These are phyloP conservation scores for Tremella mesenterica DNA, from an alignment of 768 basidiomycete genomes.

Conservation along the genomic window DNA sequence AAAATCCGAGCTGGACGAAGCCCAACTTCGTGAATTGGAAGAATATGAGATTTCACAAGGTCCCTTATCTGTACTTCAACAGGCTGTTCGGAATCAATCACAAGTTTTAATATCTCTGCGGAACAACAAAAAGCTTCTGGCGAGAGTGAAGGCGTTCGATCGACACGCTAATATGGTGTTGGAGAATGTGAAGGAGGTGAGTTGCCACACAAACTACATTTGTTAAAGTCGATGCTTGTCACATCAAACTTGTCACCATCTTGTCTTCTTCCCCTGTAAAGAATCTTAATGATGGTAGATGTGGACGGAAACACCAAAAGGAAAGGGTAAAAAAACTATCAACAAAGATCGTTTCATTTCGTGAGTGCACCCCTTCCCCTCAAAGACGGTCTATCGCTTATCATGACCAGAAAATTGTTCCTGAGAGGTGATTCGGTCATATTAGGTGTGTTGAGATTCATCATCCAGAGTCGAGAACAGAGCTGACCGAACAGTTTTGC, in stretches of 20 bases:
- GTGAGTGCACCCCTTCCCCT: conserved; percentile 17
- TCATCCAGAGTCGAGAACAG: no score
- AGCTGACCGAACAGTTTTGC: conserved; percentile 33
- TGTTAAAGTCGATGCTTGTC: no score
- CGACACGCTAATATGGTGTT: conserved; percentile 98
- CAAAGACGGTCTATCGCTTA: background rate
- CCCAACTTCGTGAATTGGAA: conserved; percentile 87
- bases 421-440: conserved; percentile 95
- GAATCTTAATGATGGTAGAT: no score
- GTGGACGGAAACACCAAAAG: conserved; percentile 98
- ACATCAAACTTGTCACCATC: no score
- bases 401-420: conserved; percentile 77
- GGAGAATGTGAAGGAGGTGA: conserved; percentile 94
- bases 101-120: conserved; percentile 94
- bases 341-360: conserved; percentile 97
- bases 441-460: conserved; percentile 63
- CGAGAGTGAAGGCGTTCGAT: conserved; percentile 93
- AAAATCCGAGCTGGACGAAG: conserved; percentile 95
- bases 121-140: conserved; percentile 89
- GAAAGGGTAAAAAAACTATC: conserved; percentile 95
- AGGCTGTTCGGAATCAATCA: conserved; percentile 92
- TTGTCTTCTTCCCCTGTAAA: no score
- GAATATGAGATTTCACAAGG: conserved; percentile 97
- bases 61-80: conserved; percentile 52
- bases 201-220: conserved; percentile 33